Evolutionary conservation across 2,329 filamentous ascomycete species (phyloP).

Genomic region (Aplosporella prunicola): DNA sequence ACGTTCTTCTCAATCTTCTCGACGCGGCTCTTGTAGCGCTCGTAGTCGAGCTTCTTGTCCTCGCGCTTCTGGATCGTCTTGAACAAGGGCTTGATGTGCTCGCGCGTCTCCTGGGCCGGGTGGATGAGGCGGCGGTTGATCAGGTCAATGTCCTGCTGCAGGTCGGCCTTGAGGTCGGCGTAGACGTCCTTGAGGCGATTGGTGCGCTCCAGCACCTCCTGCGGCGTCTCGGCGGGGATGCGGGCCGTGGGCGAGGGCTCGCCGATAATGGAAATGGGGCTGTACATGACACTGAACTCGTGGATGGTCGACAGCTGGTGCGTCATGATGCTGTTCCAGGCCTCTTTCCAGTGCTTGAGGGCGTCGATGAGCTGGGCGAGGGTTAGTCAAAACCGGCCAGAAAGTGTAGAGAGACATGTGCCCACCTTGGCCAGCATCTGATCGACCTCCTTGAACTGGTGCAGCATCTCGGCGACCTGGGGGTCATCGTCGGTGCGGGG

Average conservation of each 20-base stretch:
- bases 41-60: conserved; percentile 73
- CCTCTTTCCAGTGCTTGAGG: conserved; percentile 66
- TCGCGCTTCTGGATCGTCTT: conserved; percentile 81
- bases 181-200: conserved; percentile 56
- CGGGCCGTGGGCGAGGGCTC: conserved; percentile 40
- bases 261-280: conserved; percentile 60
- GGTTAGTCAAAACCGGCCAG: conserved; percentile 1
- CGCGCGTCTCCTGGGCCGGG: conserved; percentile 60
- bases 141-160: conserved; percentile 59
- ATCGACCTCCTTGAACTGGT: conserved; percentile 74
- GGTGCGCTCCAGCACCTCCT: conserved; percentile 54
- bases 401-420: conserved; percentile 10
- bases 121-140: conserved; percentile 62
- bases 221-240: conserved; percentile 51
- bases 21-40: conserved; percentile 63
- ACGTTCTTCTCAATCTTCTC: conserved; percentile 62
- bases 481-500: conserved; percentile 65
- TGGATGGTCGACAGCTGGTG: conserved; percentile 58
- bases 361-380: conserved; percentile 59
- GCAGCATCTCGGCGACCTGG: conserved; percentile 63
- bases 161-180: conserved; percentile 59
- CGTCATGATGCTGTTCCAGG: conserved; percentile 63
- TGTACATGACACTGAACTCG: conserved; percentile 64
- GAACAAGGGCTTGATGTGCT: conserved; percentile 60
- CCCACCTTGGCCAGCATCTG: conserved; percentile 60